These are phyloP conservation scores for Calonectria fujianensis DNA, from an alignment of 2,329 filamentous ascomycete genomes.

Conservation along the genomic window DNA sequence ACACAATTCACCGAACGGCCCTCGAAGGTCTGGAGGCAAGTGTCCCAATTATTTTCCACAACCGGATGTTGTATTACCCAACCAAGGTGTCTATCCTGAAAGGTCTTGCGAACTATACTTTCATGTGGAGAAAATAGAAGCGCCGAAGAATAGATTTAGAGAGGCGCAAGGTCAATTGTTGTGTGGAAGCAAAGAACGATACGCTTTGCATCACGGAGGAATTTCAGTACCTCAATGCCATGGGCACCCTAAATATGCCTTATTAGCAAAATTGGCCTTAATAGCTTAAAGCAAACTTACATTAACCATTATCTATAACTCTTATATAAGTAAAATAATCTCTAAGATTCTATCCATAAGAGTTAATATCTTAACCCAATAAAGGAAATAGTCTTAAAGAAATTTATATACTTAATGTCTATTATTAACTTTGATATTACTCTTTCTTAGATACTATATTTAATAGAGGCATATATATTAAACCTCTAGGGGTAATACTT, in stretches of 20 bases:
- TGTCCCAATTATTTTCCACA: slow-evolving; percentile 43
- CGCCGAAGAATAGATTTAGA: slow-evolving; percentile 55
- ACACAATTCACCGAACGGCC: neutral
- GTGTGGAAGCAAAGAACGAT: slow-evolving; percentile 38
- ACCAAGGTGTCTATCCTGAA: slow-evolving; percentile 22
- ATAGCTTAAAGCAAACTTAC: neutral
- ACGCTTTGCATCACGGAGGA: slow-evolving; percentile 46
- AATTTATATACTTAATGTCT: slow-evolving; percentile 42
- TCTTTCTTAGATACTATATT: slow-evolving; percentile 55
- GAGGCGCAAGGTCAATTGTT: slow-evolving; percentile 45
- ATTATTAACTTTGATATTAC: slow-evolving; percentile 53
- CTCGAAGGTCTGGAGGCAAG: slow-evolving; percentile 44
- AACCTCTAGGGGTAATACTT: slow-evolving; percentile 51
- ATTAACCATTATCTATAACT: slow-evolving; percentile 26
- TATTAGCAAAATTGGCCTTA: neutral
- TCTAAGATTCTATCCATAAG: slow-evolving; percentile 26
- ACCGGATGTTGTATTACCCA: slow-evolving; percentile 46
- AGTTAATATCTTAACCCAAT: slow-evolving; percentile 48
- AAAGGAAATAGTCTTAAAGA: slow-evolving; percentile 38
- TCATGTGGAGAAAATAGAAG: slow-evolving; percentile 51
- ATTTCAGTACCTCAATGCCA: neutral
- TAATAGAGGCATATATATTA: slow-evolving; percentile 61
- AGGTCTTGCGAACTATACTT: slow-evolving; percentile 44
- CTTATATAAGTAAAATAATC: slow-evolving; percentile 20
- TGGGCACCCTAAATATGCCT: slow-evolving; percentile 22